phyloP scores from a whole-genome alignment of 768 basidiomycete genomes.

The Hericium erinaceus region DNA sequence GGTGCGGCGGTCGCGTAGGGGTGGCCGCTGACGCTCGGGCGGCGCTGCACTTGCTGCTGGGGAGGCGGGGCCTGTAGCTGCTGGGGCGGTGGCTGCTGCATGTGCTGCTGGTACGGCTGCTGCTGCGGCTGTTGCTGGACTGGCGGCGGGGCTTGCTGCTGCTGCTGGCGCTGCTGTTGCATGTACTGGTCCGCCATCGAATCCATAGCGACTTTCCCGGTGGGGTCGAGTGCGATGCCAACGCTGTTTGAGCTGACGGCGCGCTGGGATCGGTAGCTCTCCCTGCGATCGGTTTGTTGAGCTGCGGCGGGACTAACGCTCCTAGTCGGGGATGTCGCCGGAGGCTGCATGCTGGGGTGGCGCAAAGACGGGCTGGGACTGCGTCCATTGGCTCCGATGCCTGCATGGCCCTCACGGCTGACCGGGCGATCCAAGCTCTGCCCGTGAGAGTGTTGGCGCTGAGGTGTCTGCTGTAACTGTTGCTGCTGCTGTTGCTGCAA shows the following conservation, averaged over 20 bases:
- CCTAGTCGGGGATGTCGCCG: constrained; percentile 25
- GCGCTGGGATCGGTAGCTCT: constrained; percentile 22
- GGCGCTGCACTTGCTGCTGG: constrained; percentile 4
- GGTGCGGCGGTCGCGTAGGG: constrained; percentile 10
- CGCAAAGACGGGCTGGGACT: constrained; percentile 50
- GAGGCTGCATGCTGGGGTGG: constrained; percentile 1
- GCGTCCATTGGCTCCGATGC: constrained; percentile 69
- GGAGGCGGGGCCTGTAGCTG: constrained; percentile 11
- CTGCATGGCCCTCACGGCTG: constrained; percentile 63
- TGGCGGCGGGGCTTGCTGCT: constrained; percentile 22
- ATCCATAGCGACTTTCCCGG: constrained; percentile 75
- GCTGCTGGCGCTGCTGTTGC: constrained; percentile 21
- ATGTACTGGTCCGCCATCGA: constrained; percentile 51
- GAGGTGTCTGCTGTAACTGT: constrained; percentile 17
- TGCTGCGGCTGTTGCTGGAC: constrained; percentile 30
- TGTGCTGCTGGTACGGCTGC: constrained; percentile 12
- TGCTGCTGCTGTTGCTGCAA: constrained; percentile 18
- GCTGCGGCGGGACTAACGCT: constrained; percentile 41
- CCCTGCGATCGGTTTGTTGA: constrained; percentile 7
- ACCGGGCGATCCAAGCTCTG: constrained; percentile 34
- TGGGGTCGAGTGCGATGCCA: constrained; percentile 75
- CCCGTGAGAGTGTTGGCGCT: constrained; percentile 18
- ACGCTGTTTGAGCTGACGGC: constrained; percentile 71
- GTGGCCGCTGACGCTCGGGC: constrained; percentile 8
- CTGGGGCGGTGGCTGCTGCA: constrained; percentile 24